Conservation (phyloP, 495 filamentous ascomycete species). For the Recurvomyces mirabilis region DNA sequence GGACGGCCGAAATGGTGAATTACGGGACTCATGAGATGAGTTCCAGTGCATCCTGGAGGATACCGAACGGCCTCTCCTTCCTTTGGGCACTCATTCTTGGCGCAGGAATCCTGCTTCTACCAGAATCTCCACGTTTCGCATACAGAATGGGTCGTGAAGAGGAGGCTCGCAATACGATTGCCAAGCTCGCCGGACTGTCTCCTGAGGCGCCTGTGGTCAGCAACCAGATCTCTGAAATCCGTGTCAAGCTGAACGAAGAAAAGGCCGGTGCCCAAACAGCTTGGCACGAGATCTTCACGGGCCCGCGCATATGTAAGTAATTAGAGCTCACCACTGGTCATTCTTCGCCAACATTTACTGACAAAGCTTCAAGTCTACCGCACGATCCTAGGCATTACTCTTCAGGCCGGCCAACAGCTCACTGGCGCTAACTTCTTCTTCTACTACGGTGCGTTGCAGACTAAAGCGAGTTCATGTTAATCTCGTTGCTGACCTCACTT, state of each 20-base stretch:
- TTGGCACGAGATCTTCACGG: conserved; percentile 20
- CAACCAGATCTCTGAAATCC: conserved; percentile 50
- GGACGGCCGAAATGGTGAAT: conserved; percentile 52
- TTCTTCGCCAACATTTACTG: too few species aligned
- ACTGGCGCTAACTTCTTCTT: conserved; percentile 42
- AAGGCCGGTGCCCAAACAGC: conserved; percentile 24
- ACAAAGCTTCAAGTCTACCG: too few species aligned
- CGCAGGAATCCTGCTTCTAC: conserved; percentile 37
- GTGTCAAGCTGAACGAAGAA: conserved; percentile 39
- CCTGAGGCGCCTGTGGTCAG: conserved; percentile 52
- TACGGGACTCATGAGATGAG: conserved; percentile 56
- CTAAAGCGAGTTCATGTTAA: neutral
- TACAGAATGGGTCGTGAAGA: conserved; percentile 27
- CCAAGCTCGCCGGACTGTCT: conserved; percentile 21
- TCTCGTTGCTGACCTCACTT: conserved; percentile 25
- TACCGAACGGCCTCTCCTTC: conserved; percentile 31
- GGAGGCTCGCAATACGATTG: conserved; percentile 55
- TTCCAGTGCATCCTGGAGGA: conserved; percentile 3
- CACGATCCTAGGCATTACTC: conserved; percentile 52
- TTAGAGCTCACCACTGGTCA: too few species aligned
- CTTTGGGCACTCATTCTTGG: conserved; percentile 65
- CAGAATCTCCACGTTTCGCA: conserved; percentile 29
- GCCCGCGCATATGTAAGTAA: conserved; percentile 57
- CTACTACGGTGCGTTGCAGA: neutral
- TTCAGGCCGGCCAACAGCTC: conserved; percentile 62